These are phyloP conservation scores for Tolypocladium amazonense DNA, from an alignment of 2,329 filamentous ascomycete genomes.

Conservation along the genomic window DNA sequence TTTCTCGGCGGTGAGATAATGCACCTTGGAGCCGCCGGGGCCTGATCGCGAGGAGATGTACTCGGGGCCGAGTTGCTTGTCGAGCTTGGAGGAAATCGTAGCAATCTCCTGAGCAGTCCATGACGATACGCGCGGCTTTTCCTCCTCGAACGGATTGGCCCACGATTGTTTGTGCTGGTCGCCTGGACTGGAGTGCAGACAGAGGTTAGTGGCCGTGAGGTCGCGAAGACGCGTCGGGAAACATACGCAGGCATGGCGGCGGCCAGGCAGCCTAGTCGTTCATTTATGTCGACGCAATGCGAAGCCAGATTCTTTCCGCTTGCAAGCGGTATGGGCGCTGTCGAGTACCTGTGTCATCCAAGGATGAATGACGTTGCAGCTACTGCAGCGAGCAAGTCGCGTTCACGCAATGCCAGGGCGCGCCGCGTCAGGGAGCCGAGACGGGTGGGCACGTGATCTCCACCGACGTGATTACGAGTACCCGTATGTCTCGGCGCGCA, in stretches of 20 bases:
- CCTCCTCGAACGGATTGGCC: slow-evolving; percentile 74
- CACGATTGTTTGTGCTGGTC: slow-evolving; percentile 46
- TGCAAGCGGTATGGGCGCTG: not conserved
- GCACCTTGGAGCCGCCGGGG: slow-evolving; percentile 73
- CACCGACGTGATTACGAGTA: not conserved
- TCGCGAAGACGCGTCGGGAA: slow-evolving; percentile 4
- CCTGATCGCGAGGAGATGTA: slow-evolving; percentile 84
- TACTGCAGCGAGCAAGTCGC: not conserved
- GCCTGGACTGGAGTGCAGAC: slow-evolving; percentile 42
- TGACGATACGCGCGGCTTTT: slow-evolving; percentile 55
- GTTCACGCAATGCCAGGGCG: not conserved
- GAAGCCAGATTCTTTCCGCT: not conserved
- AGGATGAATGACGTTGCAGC: not conserved
- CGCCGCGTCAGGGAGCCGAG: not conserved
- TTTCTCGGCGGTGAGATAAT: slow-evolving; percentile 94
- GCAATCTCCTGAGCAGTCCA: slow-evolving; percentile 90
- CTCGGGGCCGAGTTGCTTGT: slow-evolving; percentile 91
- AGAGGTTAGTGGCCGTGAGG: slow-evolving; percentile 7
- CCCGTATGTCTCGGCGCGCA: not conserved
- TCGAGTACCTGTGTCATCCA: not conserved
- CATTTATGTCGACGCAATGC: slow-evolving; percentile 10
- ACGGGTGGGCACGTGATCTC: slow-evolving; percentile 9
- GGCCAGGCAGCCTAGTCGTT: slow-evolving; percentile 8
- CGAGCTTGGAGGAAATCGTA: slow-evolving; percentile 72
- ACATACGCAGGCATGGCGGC: slow-evolving; percentile 34